Base-by-base conservation (phyloP, 768 basidiomycete species). In the Kwoniella botswanensis region DNA sequence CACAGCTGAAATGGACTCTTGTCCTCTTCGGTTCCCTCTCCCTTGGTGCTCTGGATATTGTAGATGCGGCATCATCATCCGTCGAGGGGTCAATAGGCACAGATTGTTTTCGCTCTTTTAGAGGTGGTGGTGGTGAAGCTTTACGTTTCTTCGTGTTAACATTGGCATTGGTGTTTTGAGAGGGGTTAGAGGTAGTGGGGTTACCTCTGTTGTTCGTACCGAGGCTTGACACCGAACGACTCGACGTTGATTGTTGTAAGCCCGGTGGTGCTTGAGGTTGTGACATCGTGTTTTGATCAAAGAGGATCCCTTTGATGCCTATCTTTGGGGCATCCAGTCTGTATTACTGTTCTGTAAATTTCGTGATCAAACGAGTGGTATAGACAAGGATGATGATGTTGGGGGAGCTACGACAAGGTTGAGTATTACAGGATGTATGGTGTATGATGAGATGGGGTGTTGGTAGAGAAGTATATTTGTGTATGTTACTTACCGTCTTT, bases 1-100 rank as follows among this genome's bases (percentile, higher is more conserved):
- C 79, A 61, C 81, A 83, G 46, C 75, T 77, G 66, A 81, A 83
- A 63, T 82, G 81, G 3, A 83, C 82, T 44, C 82, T 67, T 29
- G 79, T 83, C 58, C 81, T 59, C 71, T 82, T 82, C 29, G 56
- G 46, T 18, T 76, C 76, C 26, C 68, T 70, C 5, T 46, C 68
- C 1, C 59, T 7, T 5, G 15, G 24, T 13, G 50, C 41, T 12
- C 73, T 65, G 17, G 70, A 66, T 3, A 70, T 70, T 7, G 63
- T 59, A 15, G 76, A 77, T 15, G 68, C 73, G 15, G 60, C 63
- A 65, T 79, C 78, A 26, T 79, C 78, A 55, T 79, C 78, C 7
- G 71, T 79, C 42, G 67, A 71, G 10, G 70, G 73, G 66, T 77
- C 74, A 7, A 69, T 52, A 3, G 67, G 70, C 12, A 76, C 43